These are phyloP conservation scores for Debaryomyces subglobosus DNA, from an alignment of 1,139 yeast species.

Conservation along the genomic window DNA sequence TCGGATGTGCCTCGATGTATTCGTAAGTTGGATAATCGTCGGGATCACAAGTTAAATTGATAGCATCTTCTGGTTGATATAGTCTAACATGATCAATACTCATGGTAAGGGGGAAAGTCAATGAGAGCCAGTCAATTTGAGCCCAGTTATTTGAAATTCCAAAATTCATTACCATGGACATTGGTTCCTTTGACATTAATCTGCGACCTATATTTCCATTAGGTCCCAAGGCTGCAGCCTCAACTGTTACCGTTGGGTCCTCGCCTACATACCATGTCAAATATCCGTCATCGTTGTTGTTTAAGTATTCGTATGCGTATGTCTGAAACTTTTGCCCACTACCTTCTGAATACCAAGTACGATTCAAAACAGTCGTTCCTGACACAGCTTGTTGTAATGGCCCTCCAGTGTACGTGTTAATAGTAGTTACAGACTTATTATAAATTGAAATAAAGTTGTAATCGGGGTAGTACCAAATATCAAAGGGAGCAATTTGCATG, in stretches of 20 bases:
- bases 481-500: conserved; percentile 81
- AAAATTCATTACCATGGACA: conserved; percentile 76
- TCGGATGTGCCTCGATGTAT: conserved; percentile 64
- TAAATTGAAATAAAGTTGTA: conserved; percentile 68
- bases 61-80: conserved; percentile 65
- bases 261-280: conserved; percentile 82
- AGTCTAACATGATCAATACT: conserved; percentile 76
- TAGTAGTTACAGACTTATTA: conserved; percentile 61
- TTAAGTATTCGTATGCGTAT: conserved; percentile 76
- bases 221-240: conserved; percentile 69
- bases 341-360: conserved; percentile 75
- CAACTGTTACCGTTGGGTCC: conserved; percentile 63
- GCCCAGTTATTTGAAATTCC: conserved; percentile 86
- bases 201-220: conserved; percentile 85
- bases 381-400: conserved; percentile 86
- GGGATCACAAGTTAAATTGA: conserved; percentile 75
- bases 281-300: conserved; percentile 70
- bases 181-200: conserved; percentile 78
- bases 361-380: conserved; percentile 69
- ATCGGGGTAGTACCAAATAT: conserved; percentile 84
- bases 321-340: conserved; percentile 59
- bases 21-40: conserved; percentile 69
- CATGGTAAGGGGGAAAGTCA: conserved; percentile 69
- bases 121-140: conserved; percentile 73
- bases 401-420: conserved; percentile 83